Percentiles rank a stretch among this genome's conserved stretches.
Evolutionary conservation across 768 basidiomycete genomes (phyloP).

Genomic region (Rhizopogon vulgaris): DNA sequence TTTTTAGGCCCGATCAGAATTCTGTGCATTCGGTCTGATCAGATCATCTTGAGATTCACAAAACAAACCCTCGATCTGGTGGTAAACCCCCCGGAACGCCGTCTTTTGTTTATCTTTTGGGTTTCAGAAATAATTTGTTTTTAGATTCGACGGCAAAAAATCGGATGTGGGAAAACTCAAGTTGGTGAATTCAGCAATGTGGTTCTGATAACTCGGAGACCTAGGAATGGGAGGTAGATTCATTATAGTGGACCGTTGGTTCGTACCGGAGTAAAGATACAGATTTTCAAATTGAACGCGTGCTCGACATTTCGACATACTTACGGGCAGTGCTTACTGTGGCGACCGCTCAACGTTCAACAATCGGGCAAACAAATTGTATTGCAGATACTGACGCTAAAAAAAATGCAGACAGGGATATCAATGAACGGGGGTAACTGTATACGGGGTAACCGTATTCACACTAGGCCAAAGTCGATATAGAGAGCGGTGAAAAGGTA

Average conservation of each 20-base stretch:
- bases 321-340: too few relatives aligned
- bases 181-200: too few relatives aligned
- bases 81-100: slow-evolving; percentile 7
- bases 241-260: too few relatives aligned
- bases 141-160: too few relatives aligned
- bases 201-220: too few relatives aligned
- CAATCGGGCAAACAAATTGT: slow-evolving; percentile 2
- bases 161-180: too few relatives aligned
- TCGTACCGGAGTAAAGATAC: too few relatives aligned
- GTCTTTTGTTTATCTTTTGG: neutral
- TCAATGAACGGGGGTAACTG: slow-evolving; percentile 27
- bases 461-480: slow-evolving; percentile 16
- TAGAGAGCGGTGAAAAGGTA: slow-evolving; percentile 21
- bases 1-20: slow-evolving; percentile 27
- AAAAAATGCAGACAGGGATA: slow-evolving; percentile 19
- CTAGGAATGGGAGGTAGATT: too few relatives aligned
- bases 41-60: too few relatives aligned
- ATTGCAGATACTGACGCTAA: slow-evolving; percentile 11
- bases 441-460: slow-evolving; percentile 34
- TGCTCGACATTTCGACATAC: too few relatives aligned
- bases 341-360: neutral
- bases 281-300: too few relatives aligned
- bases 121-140: neutral
- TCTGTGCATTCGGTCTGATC: slow-evolving; percentile 21
- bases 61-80: neutral